Evolutionary conservation across 2,329 filamentous ascomycete species (phyloP), one percentile per base, ranked within the genome.

Genomic region (Phoma sp.): DNA sequence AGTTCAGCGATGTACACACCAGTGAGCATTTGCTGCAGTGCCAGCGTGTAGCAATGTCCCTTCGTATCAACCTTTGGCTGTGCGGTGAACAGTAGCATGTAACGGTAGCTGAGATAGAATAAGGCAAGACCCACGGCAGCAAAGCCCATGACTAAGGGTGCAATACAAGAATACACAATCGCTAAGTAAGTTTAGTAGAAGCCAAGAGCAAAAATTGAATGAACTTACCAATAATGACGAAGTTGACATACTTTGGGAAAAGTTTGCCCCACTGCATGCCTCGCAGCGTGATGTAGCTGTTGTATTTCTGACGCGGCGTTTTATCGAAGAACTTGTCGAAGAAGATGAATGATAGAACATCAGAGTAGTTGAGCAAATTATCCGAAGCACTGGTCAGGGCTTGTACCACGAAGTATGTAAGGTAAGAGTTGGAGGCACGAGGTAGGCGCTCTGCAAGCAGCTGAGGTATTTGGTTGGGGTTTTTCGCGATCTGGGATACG

Each of bases 391-490:
- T 87, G 1, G 88, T 88, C 53, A 98, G 76, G 28, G 93, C 96
- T 75, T 98, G 95, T 2, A 99, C 85, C 26, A 98, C 86, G 62
- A 99, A 96, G 77, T 98, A 99, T 0, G 89, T 91, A 17, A 98
- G 88, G 75, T 97, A 99, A 71, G 98, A 96, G 77, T 96, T 98
- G 56, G 92, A 93, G 0, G 92, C 87, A 50, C 85, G 87, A 15
- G 95, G 95, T 5, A 99, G 81, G 53, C 90, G 89, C 14, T 81
- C 68, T 0, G 92, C 88, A 4, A 96, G 81, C 32, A 96, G 76
- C 0, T 72, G 76, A 0, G 91, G 85, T 6, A 86, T 84, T 0
- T 77, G 76, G 2, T 78, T 72, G 0, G 92, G 92, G 4, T 91
- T 65, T 0, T 86, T 32, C 12, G 87, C 78, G 40, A 96, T 87